Evolutionary conservation across 2,329 filamentous ascomycete species (phyloP), one percentile per base, ranked within the genome.

Genomic region (Fusarium devonianum): DNA sequence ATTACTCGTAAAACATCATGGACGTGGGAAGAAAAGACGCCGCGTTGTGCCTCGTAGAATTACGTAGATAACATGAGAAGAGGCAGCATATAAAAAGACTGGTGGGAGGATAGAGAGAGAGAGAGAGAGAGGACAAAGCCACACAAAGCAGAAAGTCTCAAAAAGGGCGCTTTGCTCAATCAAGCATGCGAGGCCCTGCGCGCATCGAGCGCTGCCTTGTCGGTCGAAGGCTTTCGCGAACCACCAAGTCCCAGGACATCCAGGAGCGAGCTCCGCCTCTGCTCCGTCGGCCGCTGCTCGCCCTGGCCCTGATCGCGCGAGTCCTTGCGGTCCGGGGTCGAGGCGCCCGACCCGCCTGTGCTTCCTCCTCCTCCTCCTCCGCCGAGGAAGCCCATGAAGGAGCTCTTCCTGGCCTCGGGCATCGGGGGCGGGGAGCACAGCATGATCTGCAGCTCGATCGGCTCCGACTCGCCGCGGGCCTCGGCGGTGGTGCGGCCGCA

Each of bases 381-480:
- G 9, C 23, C 26, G 5, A 50, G 16, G 30, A 51, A 60, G 18
- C 56, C 56, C 56, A 60, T 60, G 14, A 59, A 37, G 4, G 56
- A 60, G 17, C 56, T 51, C 11, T 52, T 43, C 23, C 56, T 46
- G 40, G 58, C 41, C 32, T 59, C 56, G 3, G 58, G 39, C 7
- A 29, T 38, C 16, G 50, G 58, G 28, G 56, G 56, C 0, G 56
- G 56, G 1, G 25, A 12, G 21, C 32, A 53, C 17, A 59, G 56
- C 56, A 59, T 59, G 41, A 60, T 37, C 22, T 59, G 56, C 5
- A 59, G 56, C 42, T 59, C 56, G 5, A 59, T 33, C 22, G 56
- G 53, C 16, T 59, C 56, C 2, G 49, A 40, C 21, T 60, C 56
- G 13, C 55, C 46, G 28, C 48, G 38, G 5, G 55, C 47, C 38